Conservation (phyloP, 345 rosid genomes). For the Salix purpurea region DNA sequence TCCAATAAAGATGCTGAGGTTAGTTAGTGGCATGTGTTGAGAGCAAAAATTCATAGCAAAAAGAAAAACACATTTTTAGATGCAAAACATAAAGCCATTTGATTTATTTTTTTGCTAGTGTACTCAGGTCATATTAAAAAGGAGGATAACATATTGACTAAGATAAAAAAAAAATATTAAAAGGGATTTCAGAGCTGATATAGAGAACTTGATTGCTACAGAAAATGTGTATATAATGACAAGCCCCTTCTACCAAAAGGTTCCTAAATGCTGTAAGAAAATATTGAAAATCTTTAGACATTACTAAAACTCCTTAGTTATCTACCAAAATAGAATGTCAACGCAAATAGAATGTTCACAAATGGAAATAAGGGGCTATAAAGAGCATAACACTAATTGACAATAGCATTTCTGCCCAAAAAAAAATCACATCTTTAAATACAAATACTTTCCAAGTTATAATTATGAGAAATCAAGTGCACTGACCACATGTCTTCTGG, state of each 20-base stretch:
- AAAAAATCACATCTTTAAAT: neutral
- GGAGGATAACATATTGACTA: too few species aligned
- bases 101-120: too few species aligned
- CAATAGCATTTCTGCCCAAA: neutral
- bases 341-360: too few species aligned
- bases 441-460: neutral
- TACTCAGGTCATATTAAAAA: too few species aligned
- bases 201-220: neutral
- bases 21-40: neutral
- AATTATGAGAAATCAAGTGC: slow-evolving; percentile 3
- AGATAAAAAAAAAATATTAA: neutral
- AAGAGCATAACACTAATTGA: neutral
- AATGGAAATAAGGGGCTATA: neutral
- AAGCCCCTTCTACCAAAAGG: neutral
- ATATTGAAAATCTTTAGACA: neutral
- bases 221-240: neutral
- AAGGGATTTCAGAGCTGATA: neutral
- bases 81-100: too few species aligned
- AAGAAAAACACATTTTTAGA: neutral
- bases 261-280: neutral
- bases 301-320: neutral
- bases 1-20: neutral
- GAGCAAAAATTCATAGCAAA: neutral
- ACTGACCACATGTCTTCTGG: slow-evolving; percentile 99
- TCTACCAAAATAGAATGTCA: too few species aligned